These are phyloP conservation scores for Fusarium sublunatum DNA, from an alignment of 2,329 filamentous ascomycete species.

Conservation along the genomic window DNA sequence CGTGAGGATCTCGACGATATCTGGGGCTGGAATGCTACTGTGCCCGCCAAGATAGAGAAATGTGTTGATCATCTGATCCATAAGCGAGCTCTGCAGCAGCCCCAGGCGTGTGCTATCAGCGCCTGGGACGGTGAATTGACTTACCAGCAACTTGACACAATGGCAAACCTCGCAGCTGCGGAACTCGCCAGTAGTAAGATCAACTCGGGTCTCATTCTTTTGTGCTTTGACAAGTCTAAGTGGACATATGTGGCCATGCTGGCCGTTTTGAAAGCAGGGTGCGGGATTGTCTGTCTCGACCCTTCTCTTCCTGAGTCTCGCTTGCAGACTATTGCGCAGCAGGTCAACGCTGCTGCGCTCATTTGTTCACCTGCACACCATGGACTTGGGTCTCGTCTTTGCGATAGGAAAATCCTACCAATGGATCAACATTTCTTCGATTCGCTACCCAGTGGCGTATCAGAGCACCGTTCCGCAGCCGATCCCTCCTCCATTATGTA, in stretches of 20 bases:
- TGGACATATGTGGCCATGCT: neutral
- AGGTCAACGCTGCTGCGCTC: no score
- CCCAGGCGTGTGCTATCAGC: constrained; percentile 23
- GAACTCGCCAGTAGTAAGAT: neutral
- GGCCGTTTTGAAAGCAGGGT: neutral
- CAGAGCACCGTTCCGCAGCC: neutral
- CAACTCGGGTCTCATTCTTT: neutral
- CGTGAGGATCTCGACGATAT: neutral
- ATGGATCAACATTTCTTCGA: no score
- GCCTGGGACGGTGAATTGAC: constrained; percentile 46
- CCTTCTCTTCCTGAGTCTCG: neutral
- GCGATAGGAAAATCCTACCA: no score
- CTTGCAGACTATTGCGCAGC: neutral
- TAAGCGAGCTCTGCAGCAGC: neutral
- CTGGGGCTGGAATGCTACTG: constrained; percentile 32
- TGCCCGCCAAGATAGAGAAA: constrained; percentile 16
- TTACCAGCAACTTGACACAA: constrained; percentile 23
- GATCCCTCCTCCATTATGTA: constrained; percentile 18
- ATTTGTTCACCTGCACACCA: no score
- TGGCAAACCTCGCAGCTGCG: neutral
- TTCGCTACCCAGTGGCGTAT: neutral
- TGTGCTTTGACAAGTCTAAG: constrained; percentile 6
- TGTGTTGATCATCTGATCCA: constrained; percentile 42
- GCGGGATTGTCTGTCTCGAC: neutral
- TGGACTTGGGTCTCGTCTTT: no score